phyloP scores from a whole-genome alignment of 352 stramenopile genomes.

The Phytophthora citrophthora region DNA sequence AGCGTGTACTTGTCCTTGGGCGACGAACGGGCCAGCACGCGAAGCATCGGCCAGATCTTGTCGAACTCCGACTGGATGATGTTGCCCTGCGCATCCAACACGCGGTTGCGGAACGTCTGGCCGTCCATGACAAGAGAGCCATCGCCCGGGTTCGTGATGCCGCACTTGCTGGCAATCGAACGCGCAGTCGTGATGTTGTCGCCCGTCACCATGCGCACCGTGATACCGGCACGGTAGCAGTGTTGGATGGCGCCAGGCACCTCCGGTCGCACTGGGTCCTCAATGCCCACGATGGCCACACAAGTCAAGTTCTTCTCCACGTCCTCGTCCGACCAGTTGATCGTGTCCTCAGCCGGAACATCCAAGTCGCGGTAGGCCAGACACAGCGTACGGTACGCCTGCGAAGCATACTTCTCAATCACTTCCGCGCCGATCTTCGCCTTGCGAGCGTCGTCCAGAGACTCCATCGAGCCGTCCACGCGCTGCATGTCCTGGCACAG shows the following conservation, averaged over 20 bases:
- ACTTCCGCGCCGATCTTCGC: conserved; percentile 42
- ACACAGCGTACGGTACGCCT: conserved; percentile 82
- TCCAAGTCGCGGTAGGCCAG: conserved; percentile 82
- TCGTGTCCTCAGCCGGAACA: conserved; percentile 34
- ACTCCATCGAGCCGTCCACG: conserved; percentile 46
- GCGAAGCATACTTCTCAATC: conserved; percentile 82
- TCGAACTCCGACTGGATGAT: conserved; percentile 73
- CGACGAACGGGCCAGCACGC: conserved; percentile 66
- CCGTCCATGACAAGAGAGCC: conserved; percentile 68
- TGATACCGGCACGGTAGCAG: conserved; percentile 54
- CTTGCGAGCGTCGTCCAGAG: conserved; percentile 40
- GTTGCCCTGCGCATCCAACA: conserved; percentile 59
- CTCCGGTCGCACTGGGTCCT: conserved; percentile 56
- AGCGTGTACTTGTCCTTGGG: conserved; percentile 76
- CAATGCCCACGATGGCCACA: conserved; percentile 57
- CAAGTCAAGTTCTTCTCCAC: conserved; percentile 65
- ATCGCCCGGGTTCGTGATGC: conserved; percentile 52
- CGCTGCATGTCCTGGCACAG: conserved; percentile 51
- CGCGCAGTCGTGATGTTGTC: conserved; percentile 63
- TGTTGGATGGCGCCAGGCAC: conserved; percentile 52
- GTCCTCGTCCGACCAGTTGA: conserved; percentile 58
- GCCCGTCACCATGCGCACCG: conserved; percentile 64
- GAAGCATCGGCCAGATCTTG: conserved; percentile 73
- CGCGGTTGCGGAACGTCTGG: conserved; percentile 52
- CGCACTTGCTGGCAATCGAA: conserved; percentile 64